Percentiles rank a stretch among this genome's conserved stretches.
Evolutionary conservation across 306 rosid species (phyloP).

Genomic region (Arachis hypogaea): DNA sequence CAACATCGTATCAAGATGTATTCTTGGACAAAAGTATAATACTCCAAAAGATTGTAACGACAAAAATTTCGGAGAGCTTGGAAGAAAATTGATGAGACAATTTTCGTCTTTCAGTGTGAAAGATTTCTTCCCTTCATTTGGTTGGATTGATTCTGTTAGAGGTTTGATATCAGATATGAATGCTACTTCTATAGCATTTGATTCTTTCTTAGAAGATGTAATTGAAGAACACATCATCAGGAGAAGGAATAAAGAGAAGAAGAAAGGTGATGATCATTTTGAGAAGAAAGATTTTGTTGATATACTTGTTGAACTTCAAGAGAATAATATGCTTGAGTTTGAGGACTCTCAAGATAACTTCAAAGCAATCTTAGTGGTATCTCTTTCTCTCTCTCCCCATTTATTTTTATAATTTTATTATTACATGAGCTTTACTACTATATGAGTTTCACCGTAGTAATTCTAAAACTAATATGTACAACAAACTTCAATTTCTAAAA

Average conservation of each 20-base stretch:
- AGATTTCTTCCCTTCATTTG: conserved; percentile 46
- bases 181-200: conserved; percentile 4
- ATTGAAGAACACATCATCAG: conserved; percentile 32
- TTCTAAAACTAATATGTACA: too few species aligned
- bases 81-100: neutral
- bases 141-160: conserved; percentile 49
- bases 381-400: neutral
- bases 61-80: neutral
- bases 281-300: conserved; percentile 40
- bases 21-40: conserved; percentile 35
- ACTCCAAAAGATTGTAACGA: neutral
- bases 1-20: conserved; percentile 38
- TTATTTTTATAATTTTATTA: too few species aligned
- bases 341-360: conserved; percentile 28
- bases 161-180: conserved; percentile 31
- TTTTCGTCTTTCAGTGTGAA: conserved; percentile 15
- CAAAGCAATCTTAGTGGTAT: conserved; percentile 33
- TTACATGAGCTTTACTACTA: too few species aligned
- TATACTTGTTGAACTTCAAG: conserved; percentile 46
- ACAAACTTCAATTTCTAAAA: too few species aligned
- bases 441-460: too few species aligned
- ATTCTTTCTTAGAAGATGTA: conserved; percentile 37
- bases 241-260: neutral
- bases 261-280: neutral
- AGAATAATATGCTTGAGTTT: conserved; percentile 10